These are phyloP conservation scores for Pseudozyma tsukubaensis DNA, from an alignment of 1,284 basidiomycete species.

Conservation along the genomic window DNA sequence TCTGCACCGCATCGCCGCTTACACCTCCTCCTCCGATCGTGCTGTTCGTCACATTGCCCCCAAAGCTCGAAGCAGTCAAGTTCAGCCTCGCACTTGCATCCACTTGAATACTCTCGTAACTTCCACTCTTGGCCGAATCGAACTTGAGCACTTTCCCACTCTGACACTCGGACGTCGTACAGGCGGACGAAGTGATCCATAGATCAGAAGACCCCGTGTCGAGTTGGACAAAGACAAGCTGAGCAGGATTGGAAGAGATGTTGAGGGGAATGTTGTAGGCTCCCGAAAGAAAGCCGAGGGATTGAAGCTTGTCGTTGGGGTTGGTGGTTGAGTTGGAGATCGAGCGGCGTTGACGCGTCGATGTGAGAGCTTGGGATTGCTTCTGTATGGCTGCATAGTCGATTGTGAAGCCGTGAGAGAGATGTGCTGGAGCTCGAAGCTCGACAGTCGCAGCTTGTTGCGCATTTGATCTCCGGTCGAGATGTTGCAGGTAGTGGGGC, in stretches of 20 bases:
- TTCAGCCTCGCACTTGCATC: conserved; percentile 12
- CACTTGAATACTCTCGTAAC: conserved; percentile 14
- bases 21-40: not conserved
- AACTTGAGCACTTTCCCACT: conserved; percentile 23
- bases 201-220: conserved; percentile 54
- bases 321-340: conserved; percentile 13
- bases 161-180: conserved; percentile 18
- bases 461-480: not conserved
- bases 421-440: conserved; percentile 7
- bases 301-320: conserved; percentile 33
- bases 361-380: not conserved
- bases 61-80: conserved; percentile 14
- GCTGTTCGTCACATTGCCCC: conserved; percentile 6
- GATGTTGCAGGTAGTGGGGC: not conserved
- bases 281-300: conserved; percentile 22
- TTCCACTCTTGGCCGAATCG: conserved; percentile 22
- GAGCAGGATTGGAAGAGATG: conserved; percentile 32
- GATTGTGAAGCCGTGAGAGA: not conserved
- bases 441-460: not conserved
- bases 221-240: conserved; percentile 50
- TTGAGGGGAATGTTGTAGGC: conserved; percentile 48
- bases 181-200: conserved; percentile 47
- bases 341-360: not conserved
- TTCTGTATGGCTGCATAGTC: conserved; percentile 2
- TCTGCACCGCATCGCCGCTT: not conserved